Base-by-base conservation (phyloP, 345 rosid genomes). In the Eucalyptus pumila region DNA sequence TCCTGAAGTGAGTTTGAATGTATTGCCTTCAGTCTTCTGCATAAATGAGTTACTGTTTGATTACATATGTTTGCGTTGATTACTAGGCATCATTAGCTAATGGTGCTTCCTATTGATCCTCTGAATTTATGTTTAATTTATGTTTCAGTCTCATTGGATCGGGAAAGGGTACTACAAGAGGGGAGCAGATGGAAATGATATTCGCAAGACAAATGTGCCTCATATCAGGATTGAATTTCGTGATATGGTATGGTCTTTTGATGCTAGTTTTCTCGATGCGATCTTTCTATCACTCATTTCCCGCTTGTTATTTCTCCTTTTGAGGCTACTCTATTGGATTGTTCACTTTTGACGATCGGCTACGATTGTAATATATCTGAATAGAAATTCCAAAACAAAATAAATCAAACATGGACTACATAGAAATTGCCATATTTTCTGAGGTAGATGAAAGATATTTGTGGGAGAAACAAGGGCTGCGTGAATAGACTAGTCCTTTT, bases 141-240 rank as follows among this genome's bases (percentile, higher is more conserved):
- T 88, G 85, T 87, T 93, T 76, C 94, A 98, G 99, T 95, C 99
- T 1, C 99, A 98, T 89, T 98, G 99, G 99, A 97, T 98, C 7
- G 99, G 99, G 40, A 94, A 94, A 85, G 94, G 92, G 90, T 97
- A 98, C 95, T 98, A 96, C 94, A 97, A 94, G 91, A 96, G 99
- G 94, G 99, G 99, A 89, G 97, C 99, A 2, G 96, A 93, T 89
- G 99, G 99, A 91, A 98, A 98, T 87, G 98, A 98, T 90, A 95
- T 98, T 92, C 99, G 87, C 86, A 97, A 62, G 91, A 98, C 99
- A 87, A 98, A 98, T 87, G 99, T 98, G 88, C 99, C 99, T 89
- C 99, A 97, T 92, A 98, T 98, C 90, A 95, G 99, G 67, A 89
- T 98, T 89, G 98, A 98, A 92, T 98, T 98, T 88, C 97, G 99